phyloP scores from a whole-genome alignment of 192 early-diverging fungal genomes.

The Backusella australiensis region DNA sequence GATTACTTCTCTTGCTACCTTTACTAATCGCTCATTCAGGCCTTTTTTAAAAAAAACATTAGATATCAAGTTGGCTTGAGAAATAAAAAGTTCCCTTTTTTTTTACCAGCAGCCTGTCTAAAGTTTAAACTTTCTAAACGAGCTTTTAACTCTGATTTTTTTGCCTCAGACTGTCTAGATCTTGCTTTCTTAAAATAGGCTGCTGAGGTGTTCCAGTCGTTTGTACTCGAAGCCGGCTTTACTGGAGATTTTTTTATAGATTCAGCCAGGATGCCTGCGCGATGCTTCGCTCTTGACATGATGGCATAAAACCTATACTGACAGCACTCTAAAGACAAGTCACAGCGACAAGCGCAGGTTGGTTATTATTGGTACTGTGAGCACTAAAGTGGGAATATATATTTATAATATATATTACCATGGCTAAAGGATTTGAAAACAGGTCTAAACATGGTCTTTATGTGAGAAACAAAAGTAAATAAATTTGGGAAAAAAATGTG shows the following conservation, averaged over 20 bases:
- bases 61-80: background rate
- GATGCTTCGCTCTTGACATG: slow-evolving; percentile 32
- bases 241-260: background rate
- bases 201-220: background rate
- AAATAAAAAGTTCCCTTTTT: background rate
- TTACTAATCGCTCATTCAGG: slow-evolving; percentile 35
- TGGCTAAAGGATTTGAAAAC: background rate
- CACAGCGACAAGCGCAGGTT: background rate
- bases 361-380: background rate
- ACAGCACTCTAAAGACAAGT: background rate
- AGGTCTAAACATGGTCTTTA: background rate
- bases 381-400: no score
- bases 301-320: slow-evolving; percentile 31
- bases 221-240: background rate
- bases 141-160: background rate
- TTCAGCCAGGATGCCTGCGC: slow-evolving; percentile 26
- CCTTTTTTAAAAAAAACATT: slow-evolving; percentile 1
- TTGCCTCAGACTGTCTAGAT: background rate
- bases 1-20: slow-evolving; percentile 37
- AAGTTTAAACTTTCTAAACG: background rate
- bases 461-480: background rate
- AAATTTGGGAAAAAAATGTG: background rate
- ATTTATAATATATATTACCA: background rate
- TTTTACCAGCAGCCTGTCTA: slow-evolving; percentile 17
- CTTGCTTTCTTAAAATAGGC: background rate